Conservation (phyloP, 305 asterid species). For the Fraxinus floribunda region DNA sequence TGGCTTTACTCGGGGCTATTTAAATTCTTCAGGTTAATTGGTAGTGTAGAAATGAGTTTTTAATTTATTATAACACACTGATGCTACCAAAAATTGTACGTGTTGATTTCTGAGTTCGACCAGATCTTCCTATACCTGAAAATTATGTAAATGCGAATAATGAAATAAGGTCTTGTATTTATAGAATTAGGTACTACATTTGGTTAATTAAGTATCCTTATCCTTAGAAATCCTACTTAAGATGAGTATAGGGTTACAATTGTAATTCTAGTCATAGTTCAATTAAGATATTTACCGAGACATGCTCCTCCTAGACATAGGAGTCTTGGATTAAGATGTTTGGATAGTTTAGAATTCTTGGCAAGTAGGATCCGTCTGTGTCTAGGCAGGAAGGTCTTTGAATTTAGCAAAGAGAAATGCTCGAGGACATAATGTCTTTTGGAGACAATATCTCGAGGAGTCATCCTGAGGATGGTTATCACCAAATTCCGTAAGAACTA, state of each 20-base stretch:
- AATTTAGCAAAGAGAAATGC: background rate
- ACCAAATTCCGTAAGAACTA: background rate
- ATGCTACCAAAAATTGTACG: no score
- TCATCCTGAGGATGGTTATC: background rate
- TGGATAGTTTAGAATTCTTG: background rate
- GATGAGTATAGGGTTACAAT: background rate
- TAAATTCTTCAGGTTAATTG: background rate
- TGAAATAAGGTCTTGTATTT: background rate
- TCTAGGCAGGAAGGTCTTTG: background rate
- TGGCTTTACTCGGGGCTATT: background rate
- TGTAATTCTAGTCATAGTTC: background rate
- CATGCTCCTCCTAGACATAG: background rate
- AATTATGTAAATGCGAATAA: background rate
- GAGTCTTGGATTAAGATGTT: background rate
- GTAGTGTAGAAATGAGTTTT: slow-evolving; percentile 14
- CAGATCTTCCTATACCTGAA: background rate
- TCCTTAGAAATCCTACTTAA: background rate
- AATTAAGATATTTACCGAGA: background rate
- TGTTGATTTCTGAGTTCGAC: background rate
- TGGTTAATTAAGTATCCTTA: background rate
- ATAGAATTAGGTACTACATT: background rate
- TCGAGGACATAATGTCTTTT: background rate
- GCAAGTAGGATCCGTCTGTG: background rate
- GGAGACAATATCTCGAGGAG: background rate
- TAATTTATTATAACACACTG: no score